Evolutionary conservation across 805 yeast genomes (phyloP).

Genomic region (Wickerhamomyces canadensis): DNA sequence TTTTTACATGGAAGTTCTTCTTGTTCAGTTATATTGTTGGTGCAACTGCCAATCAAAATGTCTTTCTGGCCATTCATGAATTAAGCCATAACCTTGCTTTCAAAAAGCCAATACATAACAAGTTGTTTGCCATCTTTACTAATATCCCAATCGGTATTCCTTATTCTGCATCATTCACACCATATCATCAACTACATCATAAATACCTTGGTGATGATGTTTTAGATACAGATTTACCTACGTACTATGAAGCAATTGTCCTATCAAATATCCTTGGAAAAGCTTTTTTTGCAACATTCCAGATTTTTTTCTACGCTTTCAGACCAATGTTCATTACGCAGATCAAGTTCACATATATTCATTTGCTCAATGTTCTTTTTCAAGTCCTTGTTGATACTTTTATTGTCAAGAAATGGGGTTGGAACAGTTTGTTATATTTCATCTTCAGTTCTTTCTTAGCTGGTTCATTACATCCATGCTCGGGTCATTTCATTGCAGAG

Average conservation of each 20-base stretch:
- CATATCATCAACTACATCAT: slow-evolving; percentile 89
- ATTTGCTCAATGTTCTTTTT: slow-evolving; percentile 52
- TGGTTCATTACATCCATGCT: slow-evolving; percentile 89
- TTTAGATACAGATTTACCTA: slow-evolving; percentile 86
- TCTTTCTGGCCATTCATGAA: slow-evolving; percentile 86
- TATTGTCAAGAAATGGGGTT: slow-evolving; percentile 58
- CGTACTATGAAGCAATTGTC: slow-evolving; percentile 66
- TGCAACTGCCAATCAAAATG: slow-evolving; percentile 79
- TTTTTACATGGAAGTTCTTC: slow-evolving; percentile 50
- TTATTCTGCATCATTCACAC: slow-evolving; percentile 78
- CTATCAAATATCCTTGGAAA: slow-evolving; percentile 78
- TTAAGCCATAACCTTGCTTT: slow-evolving; percentile 80
- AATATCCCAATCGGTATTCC: slow-evolving; percentile 89
- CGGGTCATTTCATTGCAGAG: slow-evolving; percentile 95
- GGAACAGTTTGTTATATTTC: slow-evolving; percentile 59
- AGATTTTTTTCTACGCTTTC: slow-evolving; percentile 81
- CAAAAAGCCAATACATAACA: slow-evolving; percentile 71
- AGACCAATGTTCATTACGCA: slow-evolving; percentile 84
- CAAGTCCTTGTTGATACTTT: slow-evolving; percentile 57
- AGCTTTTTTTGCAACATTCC: slow-evolving; percentile 86
- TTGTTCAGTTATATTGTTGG: slow-evolving; percentile 71
- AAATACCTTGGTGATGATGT: slow-evolving; percentile 82
- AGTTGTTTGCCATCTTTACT: slow-evolving; percentile 68
- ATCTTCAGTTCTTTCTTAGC: slow-evolving; percentile 77
- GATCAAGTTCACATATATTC: slow-evolving; percentile 69